These are phyloP conservation scores for Penstemon barbatus DNA, from an alignment of 257 asterid species.

Conservation along the genomic window DNA sequence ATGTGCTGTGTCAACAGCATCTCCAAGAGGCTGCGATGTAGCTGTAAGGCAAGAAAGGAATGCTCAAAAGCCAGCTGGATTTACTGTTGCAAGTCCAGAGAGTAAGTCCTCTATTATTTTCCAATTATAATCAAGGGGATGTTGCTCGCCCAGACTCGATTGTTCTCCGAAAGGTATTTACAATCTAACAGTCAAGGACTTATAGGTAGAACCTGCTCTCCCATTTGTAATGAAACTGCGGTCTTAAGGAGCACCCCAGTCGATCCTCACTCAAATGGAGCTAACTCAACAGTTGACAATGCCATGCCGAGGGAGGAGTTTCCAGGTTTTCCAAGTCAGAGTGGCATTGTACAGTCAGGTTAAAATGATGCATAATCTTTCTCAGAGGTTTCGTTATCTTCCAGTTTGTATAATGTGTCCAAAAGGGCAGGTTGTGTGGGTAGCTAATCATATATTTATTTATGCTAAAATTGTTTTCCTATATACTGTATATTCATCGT, in stretches of 20 bases:
- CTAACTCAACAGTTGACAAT: conserved; percentile 36
- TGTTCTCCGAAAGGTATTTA: conserved; percentile 17
- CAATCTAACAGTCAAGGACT: conserved; percentile 23
- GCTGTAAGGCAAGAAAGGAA: conserved; percentile 49
- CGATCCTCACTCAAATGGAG: conserved; percentile 40
- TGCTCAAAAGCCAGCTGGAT: conserved; percentile 48
- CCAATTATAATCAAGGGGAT: conserved; percentile 17
- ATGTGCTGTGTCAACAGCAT: conserved; percentile 36
- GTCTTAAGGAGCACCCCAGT: conserved; percentile 37
- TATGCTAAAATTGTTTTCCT: not conserved
- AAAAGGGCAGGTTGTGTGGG: not conserved
- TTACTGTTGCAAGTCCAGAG: conserved; percentile 55
- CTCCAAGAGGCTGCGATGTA: conserved; percentile 51
- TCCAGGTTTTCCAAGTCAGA: conserved; percentile 69
- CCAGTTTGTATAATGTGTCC: not conserved
- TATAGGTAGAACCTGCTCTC: conserved; percentile 52
- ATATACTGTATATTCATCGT: not conserved
- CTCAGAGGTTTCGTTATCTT: conserved; percentile 2
- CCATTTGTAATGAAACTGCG: conserved; percentile 45
- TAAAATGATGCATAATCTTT: conserved; percentile 17
- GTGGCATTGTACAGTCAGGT: conserved; percentile 70
- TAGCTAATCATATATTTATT: conserved; percentile 16
- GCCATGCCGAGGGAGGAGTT: conserved; percentile 53
- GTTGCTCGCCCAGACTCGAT: conserved; percentile 36
- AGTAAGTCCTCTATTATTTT: conserved; percentile 45